Conservation (phyloP, 768 basidiomycete genomes). For the Amanita fuliginea region DNA sequence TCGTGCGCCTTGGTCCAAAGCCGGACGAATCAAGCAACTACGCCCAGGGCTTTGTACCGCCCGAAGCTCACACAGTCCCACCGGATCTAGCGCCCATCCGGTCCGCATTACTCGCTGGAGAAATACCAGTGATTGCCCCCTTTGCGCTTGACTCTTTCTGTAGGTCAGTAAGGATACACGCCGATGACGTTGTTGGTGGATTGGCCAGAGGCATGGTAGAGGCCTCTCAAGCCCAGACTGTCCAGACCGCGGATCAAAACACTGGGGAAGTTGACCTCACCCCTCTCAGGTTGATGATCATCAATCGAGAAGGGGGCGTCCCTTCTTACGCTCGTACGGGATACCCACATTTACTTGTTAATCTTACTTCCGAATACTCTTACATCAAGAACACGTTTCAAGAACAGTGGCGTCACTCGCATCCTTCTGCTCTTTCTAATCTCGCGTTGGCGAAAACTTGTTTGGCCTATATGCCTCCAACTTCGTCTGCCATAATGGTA, state of each 20-base stretch:
- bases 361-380: constrained; percentile 76
- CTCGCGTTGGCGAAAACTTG: constrained; percentile 78
- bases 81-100: constrained; percentile 77
- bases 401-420: constrained; percentile 58
- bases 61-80: constrained; percentile 73
- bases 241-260: constrained; percentile 8
- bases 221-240: constrained; percentile 21
- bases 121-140: constrained; percentile 93
- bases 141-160: constrained; percentile 89
- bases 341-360: constrained; percentile 92
- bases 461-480: constrained; percentile 83
- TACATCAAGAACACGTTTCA: constrained; percentile 84
- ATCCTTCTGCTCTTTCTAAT: constrained; percentile 83
- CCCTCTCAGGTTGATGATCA: constrained; percentile 93
- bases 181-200: constrained; percentile 83
- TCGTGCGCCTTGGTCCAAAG: constrained; percentile 76
- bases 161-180: constrained; percentile 73
- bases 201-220: constrained; percentile 81
- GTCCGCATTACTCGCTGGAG: constrained; percentile 83
- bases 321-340: constrained; percentile 96
- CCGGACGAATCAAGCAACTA: constrained; percentile 30
- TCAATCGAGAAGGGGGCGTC: constrained; percentile 92
- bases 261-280: constrained; percentile 66
- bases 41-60: constrained; percentile 27
- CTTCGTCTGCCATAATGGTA: constrained; percentile 93